Evolutionary conservation across 805 yeast genomes (phyloP), one percentile per base, ranked within the genome.

Genomic region (Priceomyces castillae): DNA sequence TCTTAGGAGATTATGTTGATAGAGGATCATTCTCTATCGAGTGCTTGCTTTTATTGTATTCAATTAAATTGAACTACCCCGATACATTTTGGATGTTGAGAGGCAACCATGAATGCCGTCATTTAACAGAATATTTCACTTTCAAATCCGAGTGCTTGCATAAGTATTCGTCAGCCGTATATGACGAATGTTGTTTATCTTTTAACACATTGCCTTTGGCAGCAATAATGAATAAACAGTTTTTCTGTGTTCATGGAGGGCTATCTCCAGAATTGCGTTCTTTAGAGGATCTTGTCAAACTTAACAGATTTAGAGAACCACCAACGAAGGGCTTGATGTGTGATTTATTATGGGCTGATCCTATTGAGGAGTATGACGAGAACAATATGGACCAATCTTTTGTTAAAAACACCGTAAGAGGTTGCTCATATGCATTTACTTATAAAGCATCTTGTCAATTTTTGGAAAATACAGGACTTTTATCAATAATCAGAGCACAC

Each of bases 231-330:
- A 90, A 90, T 67, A 82, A 82, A 49, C 97, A 92, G 64, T 92
- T 90, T 54, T 85, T 92, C 60, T 92, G 98, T 64, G 95, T 90
- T 41, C 99, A 92, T 61, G 99, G 98, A 41, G 98, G 98, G 11
- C 73, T 92, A 10, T 87, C 96, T 7, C 97, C 96, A 3, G 94
- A 89, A 42, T 69, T 92, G 50, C 76, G 73, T 42, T 68, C 83
- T 1, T 70, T 88, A 31, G 81, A 80, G 37, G 97, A 90, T 58
- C 66, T 92, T 26, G 73, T 76, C 23, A 71, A 66, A 30, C 68
- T 92, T 31, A 81, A 90, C 64, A 76, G 99, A 51, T 92, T 90
- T 68, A 74, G 84, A 44, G 96, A 90, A 59, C 96, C 96, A 20
- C 98, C 99, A 5, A 86, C 96, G 2, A 78, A 82, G 47, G 99